Evolutionary conservation across 2,329 filamentous ascomycete species (phyloP).

Genomic region (Fusarium floridanum): DNA sequence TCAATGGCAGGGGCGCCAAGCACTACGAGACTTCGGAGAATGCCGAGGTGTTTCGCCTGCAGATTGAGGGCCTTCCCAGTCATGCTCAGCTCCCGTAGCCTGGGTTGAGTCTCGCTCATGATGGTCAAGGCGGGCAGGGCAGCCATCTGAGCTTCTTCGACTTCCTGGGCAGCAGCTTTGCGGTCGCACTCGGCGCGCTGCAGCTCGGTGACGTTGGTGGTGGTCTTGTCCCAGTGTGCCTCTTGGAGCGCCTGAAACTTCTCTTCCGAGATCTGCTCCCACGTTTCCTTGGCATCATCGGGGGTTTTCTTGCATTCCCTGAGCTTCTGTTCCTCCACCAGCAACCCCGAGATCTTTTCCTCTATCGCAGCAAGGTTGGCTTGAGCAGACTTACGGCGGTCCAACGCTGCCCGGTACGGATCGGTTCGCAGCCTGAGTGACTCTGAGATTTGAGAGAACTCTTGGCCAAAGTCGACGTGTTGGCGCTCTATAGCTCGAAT

Average conservation of each 20-base stretch:
- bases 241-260: slow-evolving; percentile 9
- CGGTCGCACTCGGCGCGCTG: not conserved
- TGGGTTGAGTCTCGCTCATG: not conserved
- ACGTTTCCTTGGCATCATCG: slow-evolving; percentile 2
- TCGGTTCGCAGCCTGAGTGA: not conserved
- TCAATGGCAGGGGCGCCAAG: not conserved
- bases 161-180: not conserved
- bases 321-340: not conserved
- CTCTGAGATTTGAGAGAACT: not conserved
- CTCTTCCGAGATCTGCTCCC: not conserved
- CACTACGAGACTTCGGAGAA: not conserved
- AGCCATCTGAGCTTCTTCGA: not conserved
- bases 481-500: not conserved
- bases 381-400: not conserved
- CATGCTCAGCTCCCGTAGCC: not conserved
- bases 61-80: not conserved
- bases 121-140: slow-evolving; percentile 1
- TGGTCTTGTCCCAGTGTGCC: not conserved
- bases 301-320: not conserved
- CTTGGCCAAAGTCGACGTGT: not conserved
- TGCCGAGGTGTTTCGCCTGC: not conserved
- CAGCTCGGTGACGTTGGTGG: not conserved
- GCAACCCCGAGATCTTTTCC: not conserved
- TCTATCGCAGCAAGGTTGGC: not conserved
- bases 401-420: not conserved